Evolutionary conservation across 2,329 filamentous ascomycete genomes (phyloP).

Genomic region (Phialophora verrucosa): DNA sequence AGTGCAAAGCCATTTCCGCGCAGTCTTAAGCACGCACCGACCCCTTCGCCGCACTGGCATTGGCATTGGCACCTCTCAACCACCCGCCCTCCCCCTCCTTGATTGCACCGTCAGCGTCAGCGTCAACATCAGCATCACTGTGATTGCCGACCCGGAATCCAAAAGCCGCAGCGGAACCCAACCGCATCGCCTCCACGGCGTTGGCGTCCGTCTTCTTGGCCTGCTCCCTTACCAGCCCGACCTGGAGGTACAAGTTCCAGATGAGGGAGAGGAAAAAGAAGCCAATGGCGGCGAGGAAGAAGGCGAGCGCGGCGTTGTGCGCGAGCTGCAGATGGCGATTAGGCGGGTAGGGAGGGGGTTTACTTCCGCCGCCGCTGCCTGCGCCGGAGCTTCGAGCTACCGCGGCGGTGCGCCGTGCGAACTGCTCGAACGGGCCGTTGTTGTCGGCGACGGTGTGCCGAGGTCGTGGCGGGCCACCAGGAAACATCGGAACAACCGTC

Average conservation of each 20-base stretch:
- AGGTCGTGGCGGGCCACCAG: too few species aligned
- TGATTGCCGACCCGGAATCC: not conserved
- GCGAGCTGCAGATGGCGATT: not conserved
- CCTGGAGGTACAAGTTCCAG: conserved; percentile 23
- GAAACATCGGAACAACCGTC: not conserved
- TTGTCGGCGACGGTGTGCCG: too few species aligned
- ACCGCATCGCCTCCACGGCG: not conserved
- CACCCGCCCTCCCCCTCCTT: not conserved
- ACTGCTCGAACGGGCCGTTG: not conserved
- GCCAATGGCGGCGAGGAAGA: conserved; percentile 22
- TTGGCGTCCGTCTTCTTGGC: conserved; percentile 13
- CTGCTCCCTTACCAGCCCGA: conserved; percentile 17
- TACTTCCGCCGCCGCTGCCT: not conserved
- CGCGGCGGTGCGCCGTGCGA: not conserved
- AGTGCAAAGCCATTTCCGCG: not conserved
- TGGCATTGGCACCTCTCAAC: not conserved
- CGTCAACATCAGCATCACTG: not conserved
- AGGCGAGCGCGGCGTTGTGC: conserved; percentile 8
- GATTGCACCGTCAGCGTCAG: not conserved
- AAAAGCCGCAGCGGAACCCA: not conserved
- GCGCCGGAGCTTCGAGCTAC: not conserved
- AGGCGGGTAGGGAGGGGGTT: not conserved
- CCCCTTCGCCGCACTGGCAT: not conserved
- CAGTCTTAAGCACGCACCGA: not conserved
- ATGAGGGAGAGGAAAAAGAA: conserved; percentile 25